phyloP scores from a whole-genome alignment of 257 asterid genomes.

The Solanum habrochaites region DNA sequence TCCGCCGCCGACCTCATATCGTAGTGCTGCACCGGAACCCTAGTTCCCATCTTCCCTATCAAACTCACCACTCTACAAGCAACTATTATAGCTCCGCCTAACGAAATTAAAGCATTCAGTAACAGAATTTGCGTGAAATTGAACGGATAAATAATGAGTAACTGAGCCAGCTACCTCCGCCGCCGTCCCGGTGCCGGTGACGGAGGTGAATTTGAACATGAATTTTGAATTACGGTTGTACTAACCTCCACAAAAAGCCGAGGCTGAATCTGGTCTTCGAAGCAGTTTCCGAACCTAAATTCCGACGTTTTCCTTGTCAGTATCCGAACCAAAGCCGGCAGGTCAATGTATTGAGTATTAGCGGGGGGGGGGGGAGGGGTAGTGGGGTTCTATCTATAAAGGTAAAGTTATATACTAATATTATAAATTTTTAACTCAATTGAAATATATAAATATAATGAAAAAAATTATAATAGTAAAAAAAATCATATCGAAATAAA shows the following conservation, averaged over 20 bases:
- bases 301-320: not conserved
- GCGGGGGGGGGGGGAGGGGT: not conserved
- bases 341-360: not conserved
- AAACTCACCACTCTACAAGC: not conserved
- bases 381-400: not conserved
- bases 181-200: not conserved
- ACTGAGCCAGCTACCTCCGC: not conserved
- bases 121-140: not conserved
- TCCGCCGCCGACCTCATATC: slow-evolving; percentile 54
- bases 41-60: slow-evolving; percentile 37
- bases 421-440: not conserved
- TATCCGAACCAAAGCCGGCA: not conserved
- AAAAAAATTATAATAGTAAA: not conserved
- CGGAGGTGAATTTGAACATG: not conserved
- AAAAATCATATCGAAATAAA: not conserved
- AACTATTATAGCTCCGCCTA: not conserved
- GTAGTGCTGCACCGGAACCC: slow-evolving; percentile 79
- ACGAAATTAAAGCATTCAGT: not conserved
- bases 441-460: not conserved
- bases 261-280: not conserved
- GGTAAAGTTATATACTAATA: not conserved
- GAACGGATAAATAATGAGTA: not conserved
- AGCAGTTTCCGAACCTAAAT: not conserved
- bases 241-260: not conserved
- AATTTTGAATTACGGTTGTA: not conserved